Base-by-base conservation (phyloP, 805 yeast genomes). In the Cyberlindnera petersonii region DNA sequence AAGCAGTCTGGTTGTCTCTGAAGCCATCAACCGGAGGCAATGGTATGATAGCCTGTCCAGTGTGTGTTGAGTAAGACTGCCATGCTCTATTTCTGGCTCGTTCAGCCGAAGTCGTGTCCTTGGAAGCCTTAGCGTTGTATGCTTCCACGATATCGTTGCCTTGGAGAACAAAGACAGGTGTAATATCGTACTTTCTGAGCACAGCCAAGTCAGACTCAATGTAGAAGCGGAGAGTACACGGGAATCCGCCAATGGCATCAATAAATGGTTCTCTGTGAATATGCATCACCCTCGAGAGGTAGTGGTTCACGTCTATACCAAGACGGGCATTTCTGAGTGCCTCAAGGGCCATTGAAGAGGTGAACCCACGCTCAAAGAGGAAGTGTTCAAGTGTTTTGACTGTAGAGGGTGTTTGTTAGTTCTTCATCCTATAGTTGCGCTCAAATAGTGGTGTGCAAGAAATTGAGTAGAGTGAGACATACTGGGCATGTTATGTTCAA, bases 251-350 rank as follows among this genome's bases (percentile, higher is more conserved):
- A 47, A 83, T 72, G 9, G 93, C 95, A 35, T 80, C 82, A 28
- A 79, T 59, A 44, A 74, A 75, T 34, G 81, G 82, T 49, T 86
- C 95, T 40, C 77, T 78, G 47, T 78, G 79, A 48, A 67, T 67
- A 5, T 80, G 53, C 43, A 83, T 61, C 30, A 83, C 67, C 37
- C 86, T 64, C 19, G 83, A 67, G 26, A 86, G 60, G 53, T 86
- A 88, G 56, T 86, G 88, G 48, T 77, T 84, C 11, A 81, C 93
- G 58, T 88, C 96, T 31, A 87, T 83, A 40, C 95, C 96, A 36
- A 87, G 64, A 13, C 81, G 74, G 20, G 89, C 74, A 52, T 79
- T 78, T 40, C 69, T 74, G 41, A 87, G 65, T 4, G 77, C 64
- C 26, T 82, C 83, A 50, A 86, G 66, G 11, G 91, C 79, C 46